Evolutionary conservation across 108 stramenopile species (phyloP).

Genomic region (Cyclotella cryptica): DNA sequence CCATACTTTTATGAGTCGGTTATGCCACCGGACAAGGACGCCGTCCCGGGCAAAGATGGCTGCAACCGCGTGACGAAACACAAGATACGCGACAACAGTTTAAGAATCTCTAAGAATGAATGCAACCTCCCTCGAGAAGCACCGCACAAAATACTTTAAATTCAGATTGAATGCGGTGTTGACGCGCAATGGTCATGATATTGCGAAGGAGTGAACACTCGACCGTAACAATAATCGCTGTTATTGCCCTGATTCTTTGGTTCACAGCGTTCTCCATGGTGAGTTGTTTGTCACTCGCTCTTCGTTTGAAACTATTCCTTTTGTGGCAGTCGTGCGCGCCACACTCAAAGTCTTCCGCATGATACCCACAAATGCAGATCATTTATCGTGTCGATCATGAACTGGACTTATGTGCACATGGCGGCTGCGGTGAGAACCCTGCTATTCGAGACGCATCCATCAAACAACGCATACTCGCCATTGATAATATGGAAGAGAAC

Average conservation of each 20-base stretch:
- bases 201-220: not conserved
- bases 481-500: not conserved
- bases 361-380: not conserved
- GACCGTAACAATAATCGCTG: not conserved
- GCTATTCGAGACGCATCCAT: not conserved
- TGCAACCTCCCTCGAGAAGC: no score
- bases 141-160: no score
- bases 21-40: no score
- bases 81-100: no score
- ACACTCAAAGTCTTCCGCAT: no score
- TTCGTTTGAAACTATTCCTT: not conserved
- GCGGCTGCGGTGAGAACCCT: not conserved
- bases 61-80: no score
- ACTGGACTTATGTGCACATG: not conserved
- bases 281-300: not conserved
- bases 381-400: conserved; percentile 8
- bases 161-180: not conserved
- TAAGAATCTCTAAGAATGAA: no score
- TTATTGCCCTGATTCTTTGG: conserved; percentile 3
- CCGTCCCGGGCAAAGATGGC: no score
- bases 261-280: conserved; percentile 1
- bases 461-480: no score
- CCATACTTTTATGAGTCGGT: no score
- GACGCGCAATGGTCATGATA: not conserved
- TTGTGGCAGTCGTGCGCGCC: not conserved